Evolutionary conservation across 192 early-diverging fungal species (phyloP).

Genomic region (Coemansia sp.): DNA sequence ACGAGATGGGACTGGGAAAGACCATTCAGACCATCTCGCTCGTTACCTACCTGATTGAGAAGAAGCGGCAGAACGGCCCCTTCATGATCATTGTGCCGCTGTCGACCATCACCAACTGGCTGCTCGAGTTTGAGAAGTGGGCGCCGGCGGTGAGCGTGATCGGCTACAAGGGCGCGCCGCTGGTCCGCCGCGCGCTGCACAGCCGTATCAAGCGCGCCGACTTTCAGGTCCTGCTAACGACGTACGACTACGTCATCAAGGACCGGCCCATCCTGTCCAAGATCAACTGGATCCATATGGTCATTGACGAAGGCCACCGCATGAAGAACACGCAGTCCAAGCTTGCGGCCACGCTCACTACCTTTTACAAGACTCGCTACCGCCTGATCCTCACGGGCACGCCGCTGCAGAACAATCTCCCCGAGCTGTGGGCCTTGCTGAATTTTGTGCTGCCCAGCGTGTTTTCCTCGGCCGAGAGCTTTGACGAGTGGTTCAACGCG

Average conservation of each 20-base stretch:
- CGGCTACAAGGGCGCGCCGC: slow-evolving; percentile 89
- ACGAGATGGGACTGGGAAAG: slow-evolving; percentile 90
- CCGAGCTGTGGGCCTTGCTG: slow-evolving; percentile 93
- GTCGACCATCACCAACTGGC: slow-evolving; percentile 97
- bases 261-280: slow-evolving; percentile 83
- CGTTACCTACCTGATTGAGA: slow-evolving; percentile 92
- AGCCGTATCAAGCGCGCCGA: slow-evolving; percentile 65
- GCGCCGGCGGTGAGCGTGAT: slow-evolving; percentile 85
- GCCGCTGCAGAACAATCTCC: slow-evolving; percentile 98
- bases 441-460: slow-evolving; percentile 96
- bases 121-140: slow-evolving; percentile 96
- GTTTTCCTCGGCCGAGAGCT: slow-evolving; percentile 93
- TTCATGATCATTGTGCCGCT: slow-evolving; percentile 94
- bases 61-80: slow-evolving; percentile 92
- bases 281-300: slow-evolving; percentile 96
- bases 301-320: slow-evolving; percentile 98
- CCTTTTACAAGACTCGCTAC: slow-evolving; percentile 86
- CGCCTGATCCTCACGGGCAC: slow-evolving; percentile 97
- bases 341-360: slow-evolving; percentile 78
- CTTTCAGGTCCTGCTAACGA: slow-evolving; percentile 96
- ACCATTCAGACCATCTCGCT: slow-evolving; percentile 96
- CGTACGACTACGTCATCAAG: slow-evolving; percentile 96
- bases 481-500: slow-evolving; percentile 99
- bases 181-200: slow-evolving; percentile 68
- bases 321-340: slow-evolving; percentile 96